These are phyloP conservation scores for Sequoiadendron giganteum DNA, from an alignment of 75 land plant species.

Conservation along the genomic window DNA sequence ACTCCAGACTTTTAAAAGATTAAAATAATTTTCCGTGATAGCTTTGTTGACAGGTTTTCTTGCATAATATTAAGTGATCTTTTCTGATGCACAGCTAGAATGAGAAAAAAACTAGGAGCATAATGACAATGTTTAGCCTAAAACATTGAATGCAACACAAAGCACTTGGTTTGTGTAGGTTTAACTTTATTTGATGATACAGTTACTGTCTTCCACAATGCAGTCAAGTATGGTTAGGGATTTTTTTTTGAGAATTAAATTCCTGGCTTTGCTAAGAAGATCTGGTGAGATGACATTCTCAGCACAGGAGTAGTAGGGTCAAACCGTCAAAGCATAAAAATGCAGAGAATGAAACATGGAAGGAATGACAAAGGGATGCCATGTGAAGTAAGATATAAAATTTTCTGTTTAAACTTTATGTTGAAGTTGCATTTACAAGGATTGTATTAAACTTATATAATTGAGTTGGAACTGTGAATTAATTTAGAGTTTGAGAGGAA, in stretches of 20 bases:
- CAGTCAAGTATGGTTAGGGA: not conserved
- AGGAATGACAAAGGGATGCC: not conserved
- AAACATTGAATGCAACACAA: not conserved
- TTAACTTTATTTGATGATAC: not conserved
- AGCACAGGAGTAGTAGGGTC: not conserved
- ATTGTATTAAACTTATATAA: not conserved
- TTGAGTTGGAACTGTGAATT: not conserved
- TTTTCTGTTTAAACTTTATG: not conserved
- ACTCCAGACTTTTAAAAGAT: not conserved
- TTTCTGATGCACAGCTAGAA: not conserved
- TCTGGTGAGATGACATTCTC: not conserved
- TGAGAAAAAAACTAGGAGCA: not conserved
- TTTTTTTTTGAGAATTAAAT: too few species aligned
- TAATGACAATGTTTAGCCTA: not conserved
- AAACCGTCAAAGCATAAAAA: not conserved
- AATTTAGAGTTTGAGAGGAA: not conserved
- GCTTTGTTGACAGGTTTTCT: not conserved
- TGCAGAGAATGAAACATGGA: not conserved
- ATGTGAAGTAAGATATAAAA: not conserved
- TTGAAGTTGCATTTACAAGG: not conserved
- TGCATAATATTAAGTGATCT: not conserved
- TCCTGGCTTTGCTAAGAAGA: not conserved
- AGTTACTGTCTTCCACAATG: not conserved
- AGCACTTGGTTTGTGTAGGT: not conserved
- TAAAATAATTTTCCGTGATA: not conserved